phyloP scores from a whole-genome alignment of 345 rosid species.

The Lepidium didymum region DNA sequence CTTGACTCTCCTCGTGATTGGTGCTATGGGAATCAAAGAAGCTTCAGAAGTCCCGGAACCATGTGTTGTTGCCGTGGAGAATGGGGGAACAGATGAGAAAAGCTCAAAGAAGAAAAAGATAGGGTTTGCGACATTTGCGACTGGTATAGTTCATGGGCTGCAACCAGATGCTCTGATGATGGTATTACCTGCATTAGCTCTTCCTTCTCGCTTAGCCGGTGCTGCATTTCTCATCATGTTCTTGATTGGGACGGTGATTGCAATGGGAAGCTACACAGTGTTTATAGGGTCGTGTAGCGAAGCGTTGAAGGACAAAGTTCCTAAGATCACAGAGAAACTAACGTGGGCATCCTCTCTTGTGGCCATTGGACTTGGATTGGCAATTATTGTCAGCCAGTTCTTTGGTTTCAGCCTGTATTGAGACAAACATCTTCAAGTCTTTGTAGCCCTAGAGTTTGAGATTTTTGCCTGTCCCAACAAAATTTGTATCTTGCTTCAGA shows the following conservation, averaged over 20 bases:
- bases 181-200: conserved; percentile 91
- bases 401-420: conserved; percentile 79
- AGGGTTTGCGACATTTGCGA: conserved; percentile 94
- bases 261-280: conserved; percentile 97
- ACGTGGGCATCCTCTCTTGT: conserved; percentile 92
- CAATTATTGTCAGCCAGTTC: conserved; percentile 81
- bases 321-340: conserved; percentile 90
- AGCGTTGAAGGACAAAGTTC: conserved; percentile 79
- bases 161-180: conserved; percentile 98
- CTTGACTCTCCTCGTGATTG: conserved; percentile 68
- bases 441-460: conserved; percentile 1
- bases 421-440: background rate
- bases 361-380: conserved; percentile 84
- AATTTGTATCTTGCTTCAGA: background rate
- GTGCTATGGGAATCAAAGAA: conserved; percentile 82
- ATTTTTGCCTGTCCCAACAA: conserved; percentile 11
- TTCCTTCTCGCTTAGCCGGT: conserved; percentile 87
- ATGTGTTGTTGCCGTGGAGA: conserved; percentile 58
- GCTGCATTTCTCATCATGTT: conserved; percentile 90
- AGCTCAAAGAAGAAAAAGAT: conserved; percentile 66
- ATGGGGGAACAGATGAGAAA: conserved; percentile 57
- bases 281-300: conserved; percentile 83
- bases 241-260: conserved; percentile 79
- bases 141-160: conserved; percentile 87
- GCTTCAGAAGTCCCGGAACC: conserved; percentile 79